Conservation (phyloP, 164 flowering plant genomes). For the Cinnamomum chago region DNA sequence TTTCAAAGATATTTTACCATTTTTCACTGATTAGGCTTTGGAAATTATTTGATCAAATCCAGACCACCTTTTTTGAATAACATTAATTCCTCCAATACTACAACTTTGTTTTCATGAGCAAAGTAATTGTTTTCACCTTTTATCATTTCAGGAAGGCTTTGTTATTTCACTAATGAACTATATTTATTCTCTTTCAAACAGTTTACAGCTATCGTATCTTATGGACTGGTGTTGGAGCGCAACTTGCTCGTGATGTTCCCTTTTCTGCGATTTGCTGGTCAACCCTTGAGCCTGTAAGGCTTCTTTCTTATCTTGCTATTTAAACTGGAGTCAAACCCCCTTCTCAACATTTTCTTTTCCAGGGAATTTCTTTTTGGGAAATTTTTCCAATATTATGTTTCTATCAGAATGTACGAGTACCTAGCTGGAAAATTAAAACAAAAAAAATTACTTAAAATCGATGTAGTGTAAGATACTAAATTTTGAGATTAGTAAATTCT, state of each 20-base stretch:
- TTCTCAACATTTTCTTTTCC: no score
- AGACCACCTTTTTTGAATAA: neutral
- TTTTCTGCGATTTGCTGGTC: constrained; percentile 99
- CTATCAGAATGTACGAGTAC: no score
- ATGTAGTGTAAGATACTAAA: no score
- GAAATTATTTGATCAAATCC: neutral
- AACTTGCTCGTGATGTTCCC: constrained; percentile 98
- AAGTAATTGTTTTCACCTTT: neutral
- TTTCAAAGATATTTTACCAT: no score
- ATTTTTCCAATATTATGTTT: no score
- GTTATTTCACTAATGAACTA: neutral
- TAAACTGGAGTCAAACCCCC: no score
- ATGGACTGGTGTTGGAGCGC: constrained; percentile 98
- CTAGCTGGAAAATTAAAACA: no score
- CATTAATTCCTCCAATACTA: neutral
- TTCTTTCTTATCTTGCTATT: neutral
- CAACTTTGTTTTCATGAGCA: neutral
- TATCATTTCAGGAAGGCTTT: neutral
- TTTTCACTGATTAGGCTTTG: neutral
- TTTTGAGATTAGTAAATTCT: no score
- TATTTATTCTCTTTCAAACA: constrained; percentile 18
- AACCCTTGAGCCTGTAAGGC: constrained; percentile 83
- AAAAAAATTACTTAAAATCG: no score
- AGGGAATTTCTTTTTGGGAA: no score
- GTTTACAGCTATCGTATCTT: constrained; percentile 66